Evolutionary conservation across 441 rosid genomes (phyloP), one percentile per base, ranked within the genome.

Genomic region (Corymbia calophylla): DNA sequence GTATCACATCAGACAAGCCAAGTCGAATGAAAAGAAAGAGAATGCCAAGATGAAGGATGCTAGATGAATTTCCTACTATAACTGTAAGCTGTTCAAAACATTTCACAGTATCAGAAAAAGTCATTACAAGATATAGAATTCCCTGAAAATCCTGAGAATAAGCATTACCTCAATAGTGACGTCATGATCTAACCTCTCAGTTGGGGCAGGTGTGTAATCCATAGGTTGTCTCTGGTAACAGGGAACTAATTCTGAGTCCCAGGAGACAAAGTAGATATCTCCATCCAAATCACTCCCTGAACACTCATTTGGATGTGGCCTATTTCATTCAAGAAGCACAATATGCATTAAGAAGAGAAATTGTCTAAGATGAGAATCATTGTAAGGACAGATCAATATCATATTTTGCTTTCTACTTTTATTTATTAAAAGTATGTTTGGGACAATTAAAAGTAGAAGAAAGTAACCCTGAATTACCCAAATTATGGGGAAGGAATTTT

Each of bases 201-300:
- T 80, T 91, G 92, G 95, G 77, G 93, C 94, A 35, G 99, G 93
- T 12, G 94, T 92, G 64, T 97, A 97, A 88, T 97, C 98, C 99
- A 95, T 96, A 23, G 99, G 98, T 11, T 29, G 29, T 47, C 86
- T 80, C 81, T 90, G 92, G 55, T 2, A 17, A 56, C 12, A 89
- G 13, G 98, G 99, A 88, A 97, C 91, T 66, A 97, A 84, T 48
- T 94, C 95, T 19, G 85, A 56, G 89, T 97, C 99, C 99, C 98
- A 96, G 88, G 95, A 95, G 87, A 96, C 96, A 90, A 96, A 97
- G 89, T 96, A 97, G 53, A 95, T 92, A 91, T 97, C 99, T 64
- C 99, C 99, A 87, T 97, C 98, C 92, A 97, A 89, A 92, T 97
- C 98, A 93, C 99, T 96, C 87, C 98, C 99, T 0, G 97, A 97